A percentile compares a stretch with the other conserved stretches of the same genome.
phyloP scores from a whole-genome alignment of 371 early-diverging fungal species.

The Mucor irregularis region DNA sequence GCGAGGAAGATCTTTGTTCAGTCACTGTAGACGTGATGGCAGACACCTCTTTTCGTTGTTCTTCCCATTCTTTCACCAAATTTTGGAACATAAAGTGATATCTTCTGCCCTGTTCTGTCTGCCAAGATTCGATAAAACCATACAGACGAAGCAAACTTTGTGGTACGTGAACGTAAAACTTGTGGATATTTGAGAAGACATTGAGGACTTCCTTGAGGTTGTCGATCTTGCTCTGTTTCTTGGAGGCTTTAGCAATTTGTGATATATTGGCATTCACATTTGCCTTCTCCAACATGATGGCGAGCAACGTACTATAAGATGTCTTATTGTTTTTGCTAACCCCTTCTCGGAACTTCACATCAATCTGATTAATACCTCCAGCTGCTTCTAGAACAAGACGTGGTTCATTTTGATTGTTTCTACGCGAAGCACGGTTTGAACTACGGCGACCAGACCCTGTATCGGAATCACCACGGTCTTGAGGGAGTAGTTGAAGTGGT shows the following conservation, averaged over 20 bases:
- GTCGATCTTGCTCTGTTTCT: conserved; percentile 23
- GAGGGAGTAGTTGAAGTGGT: conserved; percentile 22
- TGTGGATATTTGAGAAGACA: conserved; percentile 58
- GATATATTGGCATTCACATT: conserved; percentile 46
- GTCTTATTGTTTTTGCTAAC: neutral
- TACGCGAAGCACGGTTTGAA: conserved; percentile 34
- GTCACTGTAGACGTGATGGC: neutral
- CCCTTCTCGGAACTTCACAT: conserved; percentile 38
- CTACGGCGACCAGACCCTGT: conserved; percentile 47
- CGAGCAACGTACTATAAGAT: conserved; percentile 25
- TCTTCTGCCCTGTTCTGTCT: conserved; percentile 71
- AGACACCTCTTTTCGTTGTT: conserved; percentile 37
- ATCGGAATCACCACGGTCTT: conserved; percentile 46
- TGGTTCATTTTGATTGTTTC: conserved; percentile 18
- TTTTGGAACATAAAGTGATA: conserved; percentile 77
- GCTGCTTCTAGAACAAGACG: conserved; percentile 44
- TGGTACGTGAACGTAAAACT: conserved; percentile 63
- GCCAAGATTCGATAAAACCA: conserved; percentile 79
- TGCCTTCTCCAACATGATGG: conserved; percentile 34
- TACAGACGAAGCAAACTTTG: conserved; percentile 78
- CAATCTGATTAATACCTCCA: conserved; percentile 41
- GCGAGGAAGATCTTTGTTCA: neutral
- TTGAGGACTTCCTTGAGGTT: conserved; percentile 47
- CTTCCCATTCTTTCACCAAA: conserved; percentile 72
- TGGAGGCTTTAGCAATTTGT: conserved; percentile 26